Evolutionary conservation across 2,329 filamentous ascomycete species (phyloP), one percentile per base, ranked within the genome.

Genomic region (Rhynchosporium graminicola): DNA sequence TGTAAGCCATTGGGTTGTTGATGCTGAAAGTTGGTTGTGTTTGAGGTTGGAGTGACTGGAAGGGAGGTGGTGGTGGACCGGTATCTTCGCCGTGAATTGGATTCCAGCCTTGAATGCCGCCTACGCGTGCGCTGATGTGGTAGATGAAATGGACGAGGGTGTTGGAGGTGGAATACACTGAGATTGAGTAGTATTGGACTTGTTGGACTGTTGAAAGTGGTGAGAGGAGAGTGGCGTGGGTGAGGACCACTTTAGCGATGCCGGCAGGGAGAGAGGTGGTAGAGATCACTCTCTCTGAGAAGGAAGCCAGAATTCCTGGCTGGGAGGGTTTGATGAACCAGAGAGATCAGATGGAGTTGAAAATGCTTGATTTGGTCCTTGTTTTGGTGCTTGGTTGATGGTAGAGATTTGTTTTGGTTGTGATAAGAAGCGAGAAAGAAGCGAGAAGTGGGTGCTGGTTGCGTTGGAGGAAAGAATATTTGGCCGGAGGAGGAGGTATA

Each of bases 41-140:
- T 54, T 10, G 40, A 36, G 3, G 15, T 36, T 29, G 7, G 7
- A 6, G 28, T 33, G 50, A 10, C n/a, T 51, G 15, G 15, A 38
- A 40, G 15, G 13, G 33, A 28, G 69, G 69, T n/a, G 71, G 71
- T 42, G 66, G 59, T 12, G 69, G 65, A 2, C 71, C 70, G 0
- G 56, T 52, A n/a, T 73, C 72, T 33, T 61, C 63, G 28, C 72
- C 71, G 60, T 72, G 68, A 56, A 57, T 54, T 33, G 67, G 51
- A 65, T 73, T 73, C 56, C 61, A 72, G 20, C 70, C 70, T 48
- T 28, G 68, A 65, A 1, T 71, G 65, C 48, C 52, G 56, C 36
- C 70, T 6, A 60, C 48, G 6, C 65, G n/a, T 26, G 66, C 69
- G 4, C 29, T 57, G 3, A 69, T 50, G 4, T 62, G 61, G 36